phyloP scores from a whole-genome alignment of 1,284 basidiomycete genomes.

The Trichosporon asahii region DNA sequence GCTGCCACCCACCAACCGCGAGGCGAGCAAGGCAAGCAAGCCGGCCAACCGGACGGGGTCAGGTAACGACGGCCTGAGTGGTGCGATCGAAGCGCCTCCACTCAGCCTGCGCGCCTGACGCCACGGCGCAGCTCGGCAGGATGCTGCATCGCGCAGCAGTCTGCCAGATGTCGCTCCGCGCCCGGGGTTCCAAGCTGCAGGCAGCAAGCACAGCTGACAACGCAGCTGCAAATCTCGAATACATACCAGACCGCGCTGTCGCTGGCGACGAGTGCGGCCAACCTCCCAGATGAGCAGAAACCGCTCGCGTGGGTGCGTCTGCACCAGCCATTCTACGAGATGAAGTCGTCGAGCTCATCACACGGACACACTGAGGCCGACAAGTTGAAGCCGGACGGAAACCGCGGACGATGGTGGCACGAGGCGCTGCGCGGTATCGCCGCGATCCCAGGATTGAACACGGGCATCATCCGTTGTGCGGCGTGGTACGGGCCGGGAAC shows the following conservation, averaged over 20 bases:
- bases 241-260: conserved; percentile 69
- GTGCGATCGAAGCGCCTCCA: neutral
- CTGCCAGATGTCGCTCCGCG: no score
- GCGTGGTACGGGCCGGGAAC: conserved; percentile 43
- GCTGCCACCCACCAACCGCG: no score
- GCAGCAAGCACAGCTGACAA: neutral
- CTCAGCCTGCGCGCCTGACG: neutral
- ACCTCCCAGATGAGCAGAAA: conserved; percentile 63
- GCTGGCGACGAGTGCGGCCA: conserved; percentile 57
- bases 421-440: conserved; percentile 73
- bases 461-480: conserved; percentile 62
- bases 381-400: conserved; percentile 67
- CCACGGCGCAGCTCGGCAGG: neutral
- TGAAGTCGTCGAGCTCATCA: conserved; percentile 49
- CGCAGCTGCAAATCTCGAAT: conserved; percentile 64
- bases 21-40: no score
- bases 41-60: no score
- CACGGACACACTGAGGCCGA: conserved; percentile 63
- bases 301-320: conserved; percentile 73
- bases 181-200: no score
- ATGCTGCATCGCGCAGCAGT: no score
- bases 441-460: conserved; percentile 70
- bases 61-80: neutral
- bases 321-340: conserved; percentile 78
- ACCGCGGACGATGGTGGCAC: conserved; percentile 83